Base-by-base conservation (phyloP, 768 basidiomycete species). In the Leccinum longicurvipes region DNA sequence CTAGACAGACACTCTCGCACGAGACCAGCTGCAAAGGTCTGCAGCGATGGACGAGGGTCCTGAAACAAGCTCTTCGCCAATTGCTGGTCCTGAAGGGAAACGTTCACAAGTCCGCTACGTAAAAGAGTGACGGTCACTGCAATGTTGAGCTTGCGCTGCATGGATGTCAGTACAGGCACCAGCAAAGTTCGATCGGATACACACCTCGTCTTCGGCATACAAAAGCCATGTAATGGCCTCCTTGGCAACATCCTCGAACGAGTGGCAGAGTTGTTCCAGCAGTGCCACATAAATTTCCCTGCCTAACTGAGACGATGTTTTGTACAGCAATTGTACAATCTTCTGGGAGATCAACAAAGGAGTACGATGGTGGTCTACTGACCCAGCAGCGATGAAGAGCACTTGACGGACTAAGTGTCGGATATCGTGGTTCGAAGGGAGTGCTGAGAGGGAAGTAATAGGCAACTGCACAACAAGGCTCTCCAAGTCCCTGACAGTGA, bases 181-280 rank as follows among this genome's bases (percentile, higher is more conserved):
- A 52, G 32, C 17, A 21, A 39, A 31, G 8, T 14, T 25, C 19
- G 12, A 60, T 17, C 24, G 31, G 45, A 11, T 6, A 76, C 84
- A 54, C 54, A 94, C 93, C 76, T 95, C 91, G 67, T 99, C 97
- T 67, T 98, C 95, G 4, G 97, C 91, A 67, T 93, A 97, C 45
- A 98, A 75, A 47, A 99, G 77, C 97, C 97, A 99, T 2, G 90
- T 91, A 49, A 94, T 89, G 6, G 96, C 97, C 73, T 99, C 97
- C 71, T 94, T 94, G 17, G 89, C 91, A 45, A 98, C 96, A 60
- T 96, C 92, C 62, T 91, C 86, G 59, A 93, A 95, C 15, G 85
- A 77, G 58, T 86, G 85, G 69, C 97, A 98, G 41, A 99, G 76
- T 59, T 93, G 88, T 56, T 94, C 89, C 14, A 99, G 76, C 45